These are phyloP conservation scores for Trypanosoma conorhini DNA, from an alignment of 208 protist species.

Conservation along the genomic window DNA sequence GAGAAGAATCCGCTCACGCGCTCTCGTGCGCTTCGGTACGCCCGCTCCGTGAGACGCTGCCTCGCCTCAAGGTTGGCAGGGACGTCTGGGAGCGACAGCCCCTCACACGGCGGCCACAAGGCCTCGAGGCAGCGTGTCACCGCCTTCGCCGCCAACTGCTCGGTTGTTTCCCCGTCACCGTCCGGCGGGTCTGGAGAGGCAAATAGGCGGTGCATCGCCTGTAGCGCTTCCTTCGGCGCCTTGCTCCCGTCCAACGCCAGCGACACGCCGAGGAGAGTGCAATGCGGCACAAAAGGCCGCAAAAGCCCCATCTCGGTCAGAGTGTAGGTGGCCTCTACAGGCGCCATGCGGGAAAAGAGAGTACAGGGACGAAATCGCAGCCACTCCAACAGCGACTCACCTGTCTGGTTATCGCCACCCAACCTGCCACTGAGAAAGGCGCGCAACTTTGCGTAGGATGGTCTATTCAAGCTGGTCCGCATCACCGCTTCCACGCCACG, in stretches of 20 bases:
- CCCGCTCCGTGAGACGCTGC: constrained; percentile 38
- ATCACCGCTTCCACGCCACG: constrained; percentile 38
- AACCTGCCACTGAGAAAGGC: constrained; percentile 41
- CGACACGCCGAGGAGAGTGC: constrained; percentile 41
- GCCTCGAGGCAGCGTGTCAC: constrained; percentile 34
- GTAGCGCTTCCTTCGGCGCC: not conserved
- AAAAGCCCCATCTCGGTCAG: constrained; percentile 71
- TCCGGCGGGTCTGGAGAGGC: not conserved
- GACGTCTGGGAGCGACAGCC: constrained; percentile 39
- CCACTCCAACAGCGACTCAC: constrained; percentile 36
- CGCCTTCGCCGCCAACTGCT: not conserved
- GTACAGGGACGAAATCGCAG: constrained; percentile 44
- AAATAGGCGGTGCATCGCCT: constrained; percentile 11
- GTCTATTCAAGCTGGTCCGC: constrained; percentile 32
- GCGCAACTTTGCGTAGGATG: constrained; percentile 45
- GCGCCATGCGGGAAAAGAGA: constrained; percentile 42
- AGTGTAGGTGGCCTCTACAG: constrained; percentile 60
- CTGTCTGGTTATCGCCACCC: constrained; percentile 11
- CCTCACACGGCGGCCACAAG: constrained; percentile 59
- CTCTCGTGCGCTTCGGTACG: constrained; percentile 28
- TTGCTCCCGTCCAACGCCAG: constrained; percentile 8
- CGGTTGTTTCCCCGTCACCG: not conserved
- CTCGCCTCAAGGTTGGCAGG: constrained; percentile 37
- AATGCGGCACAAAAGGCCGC: constrained; percentile 59
- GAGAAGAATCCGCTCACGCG: constrained; percentile 25